These are phyloP conservation scores for Cymbopogon citratus DNA, from an alignment of 176 grass and related monocot species.

Conservation along the genomic window DNA sequence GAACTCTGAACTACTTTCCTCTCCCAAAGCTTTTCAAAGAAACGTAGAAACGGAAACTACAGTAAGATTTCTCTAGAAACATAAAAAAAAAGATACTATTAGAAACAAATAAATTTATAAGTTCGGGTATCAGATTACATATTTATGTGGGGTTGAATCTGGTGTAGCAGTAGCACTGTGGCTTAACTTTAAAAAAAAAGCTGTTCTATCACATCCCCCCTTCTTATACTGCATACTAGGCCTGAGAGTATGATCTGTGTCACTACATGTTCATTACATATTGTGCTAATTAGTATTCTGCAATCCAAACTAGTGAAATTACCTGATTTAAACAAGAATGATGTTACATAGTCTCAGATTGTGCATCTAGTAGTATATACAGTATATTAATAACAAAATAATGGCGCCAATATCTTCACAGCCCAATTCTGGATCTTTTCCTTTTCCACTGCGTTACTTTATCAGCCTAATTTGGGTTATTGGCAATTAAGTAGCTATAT, in stretches of 20 bases:
- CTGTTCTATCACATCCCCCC: background rate
- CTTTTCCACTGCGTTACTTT: background rate
- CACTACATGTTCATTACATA: background rate
- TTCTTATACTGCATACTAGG: background rate
- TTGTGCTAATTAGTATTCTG: background rate
- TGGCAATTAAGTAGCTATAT: background rate
- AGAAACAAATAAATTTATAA: background rate
- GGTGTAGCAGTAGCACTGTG: background rate
- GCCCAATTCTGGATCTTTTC: background rate
- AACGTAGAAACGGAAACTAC: background rate
- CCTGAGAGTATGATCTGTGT: background rate
- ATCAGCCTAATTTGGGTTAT: slow-evolving; percentile 11
- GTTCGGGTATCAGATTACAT: background rate
- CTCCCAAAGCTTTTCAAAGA: background rate
- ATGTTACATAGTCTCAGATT: background rate
- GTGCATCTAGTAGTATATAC: background rate
- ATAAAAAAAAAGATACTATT: background rate
- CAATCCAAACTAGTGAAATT: background rate
- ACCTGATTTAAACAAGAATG: background rate
- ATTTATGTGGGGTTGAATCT: background rate
- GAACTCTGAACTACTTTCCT: background rate
- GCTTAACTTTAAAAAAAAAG: background rate
- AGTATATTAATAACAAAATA: background rate
- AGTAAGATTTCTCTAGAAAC: background rate
- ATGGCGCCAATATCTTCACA: background rate